Base-by-base conservation (phyloP, 108 stramenopile species). In the Skeletonema grethae region DNA sequence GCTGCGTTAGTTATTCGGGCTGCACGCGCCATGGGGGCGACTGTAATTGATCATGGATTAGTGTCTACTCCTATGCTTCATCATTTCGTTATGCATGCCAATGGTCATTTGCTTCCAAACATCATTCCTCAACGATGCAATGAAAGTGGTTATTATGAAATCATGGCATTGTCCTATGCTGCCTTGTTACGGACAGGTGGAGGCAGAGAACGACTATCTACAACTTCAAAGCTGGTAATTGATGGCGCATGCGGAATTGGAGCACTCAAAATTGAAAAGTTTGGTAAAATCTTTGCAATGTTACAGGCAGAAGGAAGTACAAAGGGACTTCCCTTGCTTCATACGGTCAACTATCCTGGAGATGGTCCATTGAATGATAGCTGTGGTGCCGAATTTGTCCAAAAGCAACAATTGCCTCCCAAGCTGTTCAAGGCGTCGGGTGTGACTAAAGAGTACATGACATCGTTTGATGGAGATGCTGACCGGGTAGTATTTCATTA, bases 381-480 rank as follows among this genome's bases (percentile, higher is more conserved):
- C 28, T 97, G 97, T 73, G 99, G 98, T 29, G 97, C 97, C 16
- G 98, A 98, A 76, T 85, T 87, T 77, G 98, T 93, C 3, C 97
- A 99, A 80, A 99, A 98, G 76, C 73, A 77, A 85, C 83, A 83
- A 63, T 38, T 81, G 57, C 73, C 79, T 30, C 92, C 96, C 4
- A 88, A 79, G 36, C 58, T 84, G 1, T 89, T 84, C 82, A 83
- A 75, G 39, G 53, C 68, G 15, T 39, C 63, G 13, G 67, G 63
- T 50, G 32, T 67, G 25, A 62, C 70, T 3, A 73, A 60, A 59
- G 31, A 36, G 36, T 89, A 95, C 75, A 80, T 83, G 76, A 84
- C 86, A 64, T 94, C 97, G 25, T 80, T 98, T 46, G 99, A 99
- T 77, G 99, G 99, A 61, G 99, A 99, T 84, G 97, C 97, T 11